These are phyloP conservation scores for Candida neerlandica DNA, from an alignment of 1,139 yeast species.

Conservation along the genomic window DNA sequence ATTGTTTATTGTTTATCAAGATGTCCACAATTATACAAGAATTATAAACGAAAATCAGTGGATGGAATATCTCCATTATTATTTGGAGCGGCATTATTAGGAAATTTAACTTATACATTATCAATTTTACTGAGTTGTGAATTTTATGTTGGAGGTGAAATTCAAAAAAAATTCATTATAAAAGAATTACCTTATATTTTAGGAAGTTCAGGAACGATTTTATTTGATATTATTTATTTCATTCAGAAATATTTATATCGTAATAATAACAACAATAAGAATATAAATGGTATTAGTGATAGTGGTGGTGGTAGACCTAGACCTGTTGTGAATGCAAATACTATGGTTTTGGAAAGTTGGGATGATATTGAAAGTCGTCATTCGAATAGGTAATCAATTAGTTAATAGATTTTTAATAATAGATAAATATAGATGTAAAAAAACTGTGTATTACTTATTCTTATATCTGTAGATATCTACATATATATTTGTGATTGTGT, in stretches of 20 bases:
- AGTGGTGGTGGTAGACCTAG: conserved; percentile 11
- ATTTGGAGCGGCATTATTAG: conserved; percentile 76
- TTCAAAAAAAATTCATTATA: conserved; percentile 50
- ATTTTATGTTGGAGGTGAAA: conserved; percentile 26
- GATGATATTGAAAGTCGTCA: conserved; percentile 15
- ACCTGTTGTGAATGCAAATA: conserved; percentile 21
- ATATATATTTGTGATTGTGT: no score
- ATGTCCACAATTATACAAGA: conserved; percentile 81
- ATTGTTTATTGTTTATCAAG: conserved; percentile 74
- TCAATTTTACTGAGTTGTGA: conserved; percentile 64
- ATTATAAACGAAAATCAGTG: conserved; percentile 75
- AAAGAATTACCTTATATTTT: conserved; percentile 80
- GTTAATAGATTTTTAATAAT: not conserved
- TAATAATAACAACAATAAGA: conserved; percentile 24
- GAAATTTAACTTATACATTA: conserved; percentile 78
- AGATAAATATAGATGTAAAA: not conserved
- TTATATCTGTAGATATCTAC: not conserved
- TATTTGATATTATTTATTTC: conserved; percentile 76
- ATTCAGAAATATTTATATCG: conserved; percentile 56
- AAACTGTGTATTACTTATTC: no score
- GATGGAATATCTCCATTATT: conserved; percentile 81
- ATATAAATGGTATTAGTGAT: no score
- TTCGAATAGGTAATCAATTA: not conserved
- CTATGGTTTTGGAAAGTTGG: conserved; percentile 33
- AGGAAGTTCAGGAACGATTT: conserved; percentile 85